A percentile compares a stretch with the other conserved stretches of the same genome.
These are phyloP conservation scores for Penicillium griseofulvum DNA, from an alignment of 2,329 filamentous ascomycete species.

Conservation along the genomic window DNA sequence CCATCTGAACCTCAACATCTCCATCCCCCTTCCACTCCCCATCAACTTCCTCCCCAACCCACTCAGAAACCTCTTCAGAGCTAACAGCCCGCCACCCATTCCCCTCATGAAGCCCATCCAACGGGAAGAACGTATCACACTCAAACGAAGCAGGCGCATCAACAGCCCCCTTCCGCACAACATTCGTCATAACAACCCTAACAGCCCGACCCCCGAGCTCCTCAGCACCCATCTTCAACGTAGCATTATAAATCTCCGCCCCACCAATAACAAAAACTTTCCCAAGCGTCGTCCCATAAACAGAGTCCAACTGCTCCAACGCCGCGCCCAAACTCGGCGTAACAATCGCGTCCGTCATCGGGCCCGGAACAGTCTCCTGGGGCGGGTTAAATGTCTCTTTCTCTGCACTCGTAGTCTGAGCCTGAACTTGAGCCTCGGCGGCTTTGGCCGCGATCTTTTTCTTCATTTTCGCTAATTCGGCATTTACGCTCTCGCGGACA, in stretches of 20 bases:
- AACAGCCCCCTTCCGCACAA: conserved; percentile 27
- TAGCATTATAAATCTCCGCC: conserved; percentile 75
- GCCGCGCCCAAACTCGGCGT: conserved; percentile 60
- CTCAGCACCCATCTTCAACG: conserved; percentile 48
- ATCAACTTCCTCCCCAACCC: conserved; percentile 44
- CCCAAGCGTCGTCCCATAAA: conserved; percentile 41
- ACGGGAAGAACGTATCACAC: conserved; percentile 51
- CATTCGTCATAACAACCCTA: conserved; percentile 43
- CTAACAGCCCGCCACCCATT: conserved; percentile 36
- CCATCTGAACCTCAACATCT: conserved; percentile 50
- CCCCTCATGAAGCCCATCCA: conserved; percentile 33
- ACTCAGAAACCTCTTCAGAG: conserved; percentile 36
- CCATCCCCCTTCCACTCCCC: conserved; percentile 49
- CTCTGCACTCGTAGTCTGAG: neutral
- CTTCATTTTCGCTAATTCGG: conserved; percentile 35
- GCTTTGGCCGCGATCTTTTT: conserved; percentile 22
- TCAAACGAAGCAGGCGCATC: conserved; percentile 37
- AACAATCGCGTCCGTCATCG: conserved; percentile 47
- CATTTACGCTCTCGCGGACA: conserved; percentile 32
- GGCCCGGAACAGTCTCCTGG: conserved; percentile 5
- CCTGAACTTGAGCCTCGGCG: conserved; percentile 13
- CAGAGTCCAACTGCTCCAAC: conserved; percentile 41
- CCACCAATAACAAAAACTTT: conserved; percentile 87
- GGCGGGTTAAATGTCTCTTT: neutral
- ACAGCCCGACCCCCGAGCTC: conserved; percentile 17